Percentiles rank a stretch among this genome's conserved stretches.
These are phyloP conservation scores for Tardiomyces depauwii DNA, from an alignment of 1,139 yeast species.

Conservation along the genomic window DNA sequence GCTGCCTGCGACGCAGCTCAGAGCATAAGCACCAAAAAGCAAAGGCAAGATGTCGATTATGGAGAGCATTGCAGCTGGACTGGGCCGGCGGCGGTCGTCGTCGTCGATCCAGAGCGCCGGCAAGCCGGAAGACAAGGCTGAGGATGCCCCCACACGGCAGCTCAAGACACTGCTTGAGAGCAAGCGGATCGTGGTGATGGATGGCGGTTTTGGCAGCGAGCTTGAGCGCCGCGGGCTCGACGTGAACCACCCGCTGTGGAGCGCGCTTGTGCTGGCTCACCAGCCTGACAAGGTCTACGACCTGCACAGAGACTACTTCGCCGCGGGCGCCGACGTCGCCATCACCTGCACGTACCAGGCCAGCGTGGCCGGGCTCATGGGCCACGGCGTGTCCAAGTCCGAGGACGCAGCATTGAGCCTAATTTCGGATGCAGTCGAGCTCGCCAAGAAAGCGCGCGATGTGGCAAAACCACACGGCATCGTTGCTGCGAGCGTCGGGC, in stretches of 20 bases:
- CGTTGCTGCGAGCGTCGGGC: conserved; percentile 58
- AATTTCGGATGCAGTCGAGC: conserved; percentile 21
- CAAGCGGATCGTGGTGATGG: conserved; percentile 20
- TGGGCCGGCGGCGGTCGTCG: background rate
- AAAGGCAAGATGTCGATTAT: background rate
- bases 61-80: background rate
- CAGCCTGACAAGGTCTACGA: conserved; percentile 35
- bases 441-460: conserved; percentile 22
- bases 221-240: conserved; percentile 28
- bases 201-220: conserved; percentile 38
- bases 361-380: conserved; percentile 31
- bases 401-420: conserved; percentile 21
- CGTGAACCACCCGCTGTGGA: conserved; percentile 44
- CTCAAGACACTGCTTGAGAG: background rate
- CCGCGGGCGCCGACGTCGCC: conserved; percentile 45
- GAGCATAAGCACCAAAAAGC: no score
- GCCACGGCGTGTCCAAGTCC: conserved; percentile 19
- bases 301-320: conserved; percentile 42
- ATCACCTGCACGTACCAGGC: conserved; percentile 58
- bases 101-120: background rate
- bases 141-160: background rate
- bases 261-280: conserved; percentile 42
- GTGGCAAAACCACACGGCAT: conserved; percentile 9
- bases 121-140: background rate
- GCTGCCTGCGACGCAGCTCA: no score